Evolutionary conservation across 148 eudicot species (phyloP).

Genomic region (Drosera capensis): DNA sequence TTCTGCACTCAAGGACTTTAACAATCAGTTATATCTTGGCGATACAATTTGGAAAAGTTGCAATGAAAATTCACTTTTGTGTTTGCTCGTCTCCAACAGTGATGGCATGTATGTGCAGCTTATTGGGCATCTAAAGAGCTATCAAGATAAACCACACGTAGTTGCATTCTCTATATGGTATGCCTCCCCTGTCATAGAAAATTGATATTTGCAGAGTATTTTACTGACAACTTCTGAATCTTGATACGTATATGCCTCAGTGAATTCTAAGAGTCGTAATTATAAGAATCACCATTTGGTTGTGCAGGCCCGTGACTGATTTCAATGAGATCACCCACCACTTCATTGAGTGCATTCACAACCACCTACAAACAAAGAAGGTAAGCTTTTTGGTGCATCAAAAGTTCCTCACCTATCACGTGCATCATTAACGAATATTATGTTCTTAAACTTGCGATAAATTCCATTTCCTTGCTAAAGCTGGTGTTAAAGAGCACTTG

Average conservation of each 20-base stretch:
- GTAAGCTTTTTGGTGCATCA: not conserved
- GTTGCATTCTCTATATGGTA: constrained; percentile 66
- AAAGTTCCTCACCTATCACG: not conserved
- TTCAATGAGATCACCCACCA: constrained; percentile 62
- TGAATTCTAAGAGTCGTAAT: too few species aligned
- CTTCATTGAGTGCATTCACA: constrained; percentile 55
- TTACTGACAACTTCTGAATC: too few species aligned
- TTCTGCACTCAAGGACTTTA: not conserved
- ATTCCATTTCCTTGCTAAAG: too few species aligned
- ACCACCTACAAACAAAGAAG: constrained; percentile 18
- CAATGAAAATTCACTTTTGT: not conserved
- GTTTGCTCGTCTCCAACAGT: too few species aligned
- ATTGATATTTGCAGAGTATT: too few species aligned
- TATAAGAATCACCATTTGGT: too few species aligned
- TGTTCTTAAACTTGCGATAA: not conserved
- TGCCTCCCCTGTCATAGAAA: too few species aligned
- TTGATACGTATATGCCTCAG: too few species aligned
- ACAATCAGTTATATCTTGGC: too few species aligned
- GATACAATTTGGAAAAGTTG: not conserved
- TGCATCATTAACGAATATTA: not conserved
- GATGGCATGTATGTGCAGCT: constrained; percentile 61
- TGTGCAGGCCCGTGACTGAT: constrained; percentile 48
- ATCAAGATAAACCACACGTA: constrained; percentile 46
- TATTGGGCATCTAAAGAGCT: constrained; percentile 60
- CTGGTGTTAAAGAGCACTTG: too few species aligned